Conservation (phyloP, 192 early-diverging fungal species). For the Funneliformis geosporum region DNA sequence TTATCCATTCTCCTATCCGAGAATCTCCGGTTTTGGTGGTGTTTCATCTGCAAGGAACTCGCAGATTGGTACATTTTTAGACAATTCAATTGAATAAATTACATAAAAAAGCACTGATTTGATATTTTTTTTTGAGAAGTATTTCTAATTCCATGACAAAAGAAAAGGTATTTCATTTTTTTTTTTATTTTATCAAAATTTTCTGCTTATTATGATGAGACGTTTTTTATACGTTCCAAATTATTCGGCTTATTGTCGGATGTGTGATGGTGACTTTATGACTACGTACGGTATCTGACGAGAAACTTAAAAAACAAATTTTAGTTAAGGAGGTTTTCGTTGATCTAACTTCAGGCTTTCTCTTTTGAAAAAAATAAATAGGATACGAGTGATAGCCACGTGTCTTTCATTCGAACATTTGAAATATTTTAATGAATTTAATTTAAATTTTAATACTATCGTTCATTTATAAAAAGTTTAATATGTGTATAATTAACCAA, state of each 20-base stretch:
- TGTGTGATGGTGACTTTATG: constrained; percentile 31
- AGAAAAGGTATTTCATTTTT: not conserved
- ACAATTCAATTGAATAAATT: not conserved
- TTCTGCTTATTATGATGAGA: not conserved
- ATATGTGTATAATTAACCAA: too few relatives aligned
- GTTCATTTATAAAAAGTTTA: too few relatives aligned
- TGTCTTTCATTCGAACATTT: too few relatives aligned
- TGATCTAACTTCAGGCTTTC: too few relatives aligned
- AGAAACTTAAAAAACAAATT: not conserved
- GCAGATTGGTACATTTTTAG: not conserved
- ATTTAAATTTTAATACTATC: too few relatives aligned
- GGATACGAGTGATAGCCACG: too few relatives aligned
- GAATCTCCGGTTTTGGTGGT: constrained; percentile 6
- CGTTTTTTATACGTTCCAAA: not conserved
- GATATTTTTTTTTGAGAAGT: too few relatives aligned
- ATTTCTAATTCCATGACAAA: not conserved
- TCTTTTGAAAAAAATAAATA: too few relatives aligned
- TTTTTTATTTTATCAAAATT: not conserved
- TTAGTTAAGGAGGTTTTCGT: too few relatives aligned
- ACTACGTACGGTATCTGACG: constrained; percentile 36
- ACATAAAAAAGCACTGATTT: too few relatives aligned
- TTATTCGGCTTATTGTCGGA: not conserved
- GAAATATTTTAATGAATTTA: too few relatives aligned
- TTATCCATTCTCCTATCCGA: not conserved
- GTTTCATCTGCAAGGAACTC: not conserved